A percentile compares a stretch with the other conserved stretches of the same genome.
Evolutionary conservation across 1,139 yeast species (phyloP).

Genomic region (Blastobotrys illinoisensis): DNA sequence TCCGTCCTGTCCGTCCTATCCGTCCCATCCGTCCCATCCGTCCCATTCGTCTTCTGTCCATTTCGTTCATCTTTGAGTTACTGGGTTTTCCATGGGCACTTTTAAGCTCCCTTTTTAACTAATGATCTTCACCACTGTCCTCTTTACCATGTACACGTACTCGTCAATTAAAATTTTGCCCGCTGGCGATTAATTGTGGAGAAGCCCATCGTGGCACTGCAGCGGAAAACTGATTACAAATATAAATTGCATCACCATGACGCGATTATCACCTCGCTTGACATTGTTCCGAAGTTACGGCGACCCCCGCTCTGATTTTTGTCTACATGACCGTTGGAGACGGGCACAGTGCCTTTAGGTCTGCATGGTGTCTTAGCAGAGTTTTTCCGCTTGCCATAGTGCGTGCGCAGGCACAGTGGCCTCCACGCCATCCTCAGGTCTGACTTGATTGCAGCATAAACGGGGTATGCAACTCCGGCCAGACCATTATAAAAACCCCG

Average conservation of each 20-base stretch:
- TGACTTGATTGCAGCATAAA: neutral
- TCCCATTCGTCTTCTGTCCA: no score
- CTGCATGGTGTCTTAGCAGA: neutral
- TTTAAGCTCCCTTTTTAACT: no score
- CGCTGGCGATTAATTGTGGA: no score
- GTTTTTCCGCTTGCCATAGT: neutral
- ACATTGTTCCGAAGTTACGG: neutral
- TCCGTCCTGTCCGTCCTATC: no score
- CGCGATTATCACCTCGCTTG: neutral
- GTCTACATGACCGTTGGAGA: no score
- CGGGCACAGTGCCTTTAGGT: neutral
- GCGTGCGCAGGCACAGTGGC: neutral
- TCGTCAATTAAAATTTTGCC: no score
- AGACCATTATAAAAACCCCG: slow-evolving; percentile 1
- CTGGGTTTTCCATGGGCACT: no score
- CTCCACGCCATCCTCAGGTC: neutral
- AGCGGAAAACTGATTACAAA: neutral
- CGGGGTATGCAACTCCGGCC: neutral
- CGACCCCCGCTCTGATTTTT: neutral
- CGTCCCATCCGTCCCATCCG: no score
- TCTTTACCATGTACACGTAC: no score
- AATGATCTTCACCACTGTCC: no score
- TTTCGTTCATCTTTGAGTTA: no score
- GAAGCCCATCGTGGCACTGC: no score
- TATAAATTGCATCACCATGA: neutral